phyloP scores from a whole-genome alignment of 2,329 filamentous ascomycete species.

The Penicillium sp. region DNA sequence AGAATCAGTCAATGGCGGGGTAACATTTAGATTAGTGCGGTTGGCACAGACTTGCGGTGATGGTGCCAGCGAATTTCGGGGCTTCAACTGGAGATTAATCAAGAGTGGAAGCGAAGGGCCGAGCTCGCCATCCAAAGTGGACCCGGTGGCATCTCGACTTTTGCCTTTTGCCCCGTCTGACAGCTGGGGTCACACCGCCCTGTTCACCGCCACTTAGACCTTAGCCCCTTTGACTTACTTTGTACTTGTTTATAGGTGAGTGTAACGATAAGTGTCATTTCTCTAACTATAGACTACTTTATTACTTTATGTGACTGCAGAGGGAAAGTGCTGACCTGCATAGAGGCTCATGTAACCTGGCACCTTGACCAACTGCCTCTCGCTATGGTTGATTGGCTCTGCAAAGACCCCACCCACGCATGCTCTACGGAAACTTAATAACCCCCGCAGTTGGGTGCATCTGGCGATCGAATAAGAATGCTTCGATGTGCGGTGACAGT shows the following conservation, averaged over 20 bases:
- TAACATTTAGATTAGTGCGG: background rate
- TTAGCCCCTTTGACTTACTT: background rate
- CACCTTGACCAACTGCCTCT: background rate
- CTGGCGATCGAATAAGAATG: too few species aligned
- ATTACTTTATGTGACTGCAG: background rate
- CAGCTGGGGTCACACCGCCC: constrained; percentile 33
- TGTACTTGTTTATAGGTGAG: background rate
- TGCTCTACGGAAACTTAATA: too few species aligned
- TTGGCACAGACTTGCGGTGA: background rate
- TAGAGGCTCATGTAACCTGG: background rate
- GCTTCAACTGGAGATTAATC: background rate
- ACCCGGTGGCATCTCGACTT: constrained; percentile 29
- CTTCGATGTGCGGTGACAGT: too few species aligned
- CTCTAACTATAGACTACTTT: background rate
- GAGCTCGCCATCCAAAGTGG: constrained; percentile 25
- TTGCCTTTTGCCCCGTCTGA: constrained; percentile 14
- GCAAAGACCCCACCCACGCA: too few species aligned
- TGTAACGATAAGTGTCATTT: background rate
- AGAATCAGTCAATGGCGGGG: background rate
- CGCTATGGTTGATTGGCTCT: too few species aligned
- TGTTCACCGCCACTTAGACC: constrained; percentile 23
- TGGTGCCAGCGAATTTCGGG: background rate
- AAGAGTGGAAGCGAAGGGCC: constrained; percentile 5
- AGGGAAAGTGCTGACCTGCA: background rate
- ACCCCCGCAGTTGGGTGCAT: too few species aligned